These are phyloP conservation scores for Rosa rugosa DNA, from an alignment of 306 rosid species.

Conservation along the genomic window DNA sequence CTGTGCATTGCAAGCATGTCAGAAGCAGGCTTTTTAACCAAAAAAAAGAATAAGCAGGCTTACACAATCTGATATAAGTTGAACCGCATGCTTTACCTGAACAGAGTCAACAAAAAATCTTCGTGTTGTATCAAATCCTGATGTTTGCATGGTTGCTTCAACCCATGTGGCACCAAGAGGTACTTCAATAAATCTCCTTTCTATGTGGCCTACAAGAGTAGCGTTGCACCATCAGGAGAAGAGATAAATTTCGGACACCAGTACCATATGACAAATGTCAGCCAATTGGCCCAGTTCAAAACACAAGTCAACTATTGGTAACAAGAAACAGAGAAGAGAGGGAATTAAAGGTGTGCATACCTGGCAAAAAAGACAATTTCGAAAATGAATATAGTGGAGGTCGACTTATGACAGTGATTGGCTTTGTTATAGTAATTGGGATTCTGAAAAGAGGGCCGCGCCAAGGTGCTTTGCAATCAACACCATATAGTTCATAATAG, in stretches of 20 bases:
- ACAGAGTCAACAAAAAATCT: conserved; percentile 80
- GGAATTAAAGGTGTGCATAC: conserved; percentile 36
- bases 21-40: conserved; percentile 15
- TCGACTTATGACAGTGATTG: conserved; percentile 52
- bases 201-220: conserved; percentile 74
- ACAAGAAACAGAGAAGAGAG: conserved; percentile 26
- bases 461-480: conserved; percentile 96
- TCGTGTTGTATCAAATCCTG: conserved; percentile 82
- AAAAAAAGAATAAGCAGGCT: conserved; percentile 6
- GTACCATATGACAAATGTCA: conserved; percentile 15
- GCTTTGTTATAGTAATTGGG: conserved; percentile 86
- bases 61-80: conserved; percentile 16
- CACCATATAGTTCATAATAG: conserved; percentile 79
- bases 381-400: conserved; percentile 69
- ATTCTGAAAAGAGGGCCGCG: conserved; percentile 97
- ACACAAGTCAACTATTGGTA: conserved; percentile 5
- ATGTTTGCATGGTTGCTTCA: conserved; percentile 79
- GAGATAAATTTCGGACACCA: conserved; percentile 20
- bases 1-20: conserved; percentile 54
- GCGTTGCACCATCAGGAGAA: conserved; percentile 24
- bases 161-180: conserved; percentile 91
- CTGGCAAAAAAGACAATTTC: conserved; percentile 79
- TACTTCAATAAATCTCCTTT: conserved; percentile 83
- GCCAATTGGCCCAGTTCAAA: conserved; percentile 14
- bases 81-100: conserved; percentile 60